Percentiles rank a stretch among this genome's conserved stretches.
phyloP scores from a whole-genome alignment of 306 rosid species.

The Cucumis sativus region DNA sequence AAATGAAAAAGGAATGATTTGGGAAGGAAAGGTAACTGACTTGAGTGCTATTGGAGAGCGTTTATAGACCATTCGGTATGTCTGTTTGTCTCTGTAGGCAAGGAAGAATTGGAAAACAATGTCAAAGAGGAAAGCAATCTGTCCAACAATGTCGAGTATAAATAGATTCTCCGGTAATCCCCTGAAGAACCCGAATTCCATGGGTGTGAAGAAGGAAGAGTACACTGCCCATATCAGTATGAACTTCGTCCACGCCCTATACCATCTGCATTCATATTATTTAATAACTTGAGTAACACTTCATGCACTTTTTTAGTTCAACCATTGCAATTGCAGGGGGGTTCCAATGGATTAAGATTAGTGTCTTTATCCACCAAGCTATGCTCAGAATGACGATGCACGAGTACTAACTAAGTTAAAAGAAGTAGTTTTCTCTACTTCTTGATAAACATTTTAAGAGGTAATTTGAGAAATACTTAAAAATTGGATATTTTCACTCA shows the following conservation, averaged over 20 bases:
- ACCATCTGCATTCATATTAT: conserved; percentile 46
- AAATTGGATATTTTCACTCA: too few species aligned
- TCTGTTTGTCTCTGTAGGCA: conserved; percentile 64
- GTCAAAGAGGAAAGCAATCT: conserved; percentile 69
- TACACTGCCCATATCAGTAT: conserved; percentile 90
- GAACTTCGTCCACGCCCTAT: conserved; percentile 61
- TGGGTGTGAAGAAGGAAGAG: conserved; percentile 94
- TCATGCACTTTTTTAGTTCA: too few species aligned
- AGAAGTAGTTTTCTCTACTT: too few species aligned
- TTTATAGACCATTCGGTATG: conserved; percentile 66
- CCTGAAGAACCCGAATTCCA: conserved; percentile 90
- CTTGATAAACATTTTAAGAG: too few species aligned
- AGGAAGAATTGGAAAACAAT: conserved; percentile 61
- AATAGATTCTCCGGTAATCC: conserved; percentile 62
- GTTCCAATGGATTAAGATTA: too few species aligned
- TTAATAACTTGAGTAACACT: background rate
- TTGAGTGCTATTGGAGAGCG: conserved; percentile 60
- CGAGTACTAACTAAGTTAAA: too few species aligned
- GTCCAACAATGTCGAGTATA: conserved; percentile 67
- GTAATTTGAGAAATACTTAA: too few species aligned
- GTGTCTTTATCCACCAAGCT: too few species aligned
- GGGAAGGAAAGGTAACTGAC: conserved; percentile 18
- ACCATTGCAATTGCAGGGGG: too few species aligned
- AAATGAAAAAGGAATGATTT: background rate
- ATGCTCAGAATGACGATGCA: too few species aligned